Base-by-base conservation (phyloP, 352 stramenopile species). In the Phytophthora meadii region DNA sequence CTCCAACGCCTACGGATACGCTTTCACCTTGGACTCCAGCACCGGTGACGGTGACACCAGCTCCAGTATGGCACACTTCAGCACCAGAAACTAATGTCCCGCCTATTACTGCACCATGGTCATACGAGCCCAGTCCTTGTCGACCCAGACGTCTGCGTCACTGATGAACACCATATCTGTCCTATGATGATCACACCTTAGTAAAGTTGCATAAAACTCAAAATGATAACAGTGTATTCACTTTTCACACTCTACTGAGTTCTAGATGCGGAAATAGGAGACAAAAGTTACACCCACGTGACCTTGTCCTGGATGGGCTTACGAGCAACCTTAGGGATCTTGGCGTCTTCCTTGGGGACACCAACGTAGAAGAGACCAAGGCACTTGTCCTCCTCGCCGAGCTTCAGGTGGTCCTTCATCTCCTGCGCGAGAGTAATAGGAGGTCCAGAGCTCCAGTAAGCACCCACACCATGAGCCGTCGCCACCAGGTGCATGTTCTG, bases 401-500 rank as follows among this genome's bases (percentile, higher is more conserved):
- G 70, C 7, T 79, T 77, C 11, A 94, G 50, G 68, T 92, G 89
- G 34, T 81, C 65, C 72, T 96, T 96, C 88, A 96, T 96, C 27
- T 93, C 81, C 52, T 87, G 53, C 44, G 82, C 87, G 55, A 80
- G 73, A 25, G 81, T 87, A 39, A 68, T 75, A 11, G 81, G 79
- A 8, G 74, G 72, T 0, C 84, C 86, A 2, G 88, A 96, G 76
- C 84, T 94, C 88, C 88, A 96, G 78, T 96, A 96, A n/a, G 81
- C 88, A 17, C 81, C 88, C 19, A 96, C 73, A 39, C 61, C 70
- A 52, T 94, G 76, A 1, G 82, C 79, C 1, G 84, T 81, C 3
- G 88, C 88, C 34, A 80, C 68, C 4, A 95, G 61, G 66, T 95
- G 88, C 77, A 95, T 86, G 74, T 95, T 95, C 64, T 95, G 86